Percentiles rank a stretch among this genome's conserved stretches.
Conservation (phyloP, 768 basidiomycete species). For the Punctularia strigosozonata region DNA sequence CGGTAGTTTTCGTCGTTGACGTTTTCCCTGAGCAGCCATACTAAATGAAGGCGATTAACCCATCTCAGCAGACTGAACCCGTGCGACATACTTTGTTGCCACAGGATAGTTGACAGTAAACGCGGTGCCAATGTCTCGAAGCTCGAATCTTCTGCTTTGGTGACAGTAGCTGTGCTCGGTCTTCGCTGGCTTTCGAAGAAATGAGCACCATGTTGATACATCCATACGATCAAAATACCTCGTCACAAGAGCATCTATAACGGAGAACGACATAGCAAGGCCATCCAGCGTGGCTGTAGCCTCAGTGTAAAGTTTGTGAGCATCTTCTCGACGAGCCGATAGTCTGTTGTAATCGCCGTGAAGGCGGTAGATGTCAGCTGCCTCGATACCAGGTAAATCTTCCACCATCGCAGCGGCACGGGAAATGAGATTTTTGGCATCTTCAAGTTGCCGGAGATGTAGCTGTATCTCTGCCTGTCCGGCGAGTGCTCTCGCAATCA, state of each 20-base stretch:
- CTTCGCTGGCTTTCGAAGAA: too few species aligned
- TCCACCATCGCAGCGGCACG: constrained; percentile 35
- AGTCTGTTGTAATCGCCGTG: constrained; percentile 40
- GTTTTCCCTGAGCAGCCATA: constrained; percentile 57
- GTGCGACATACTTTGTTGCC: constrained; percentile 54
- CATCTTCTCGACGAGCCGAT: constrained; percentile 29
- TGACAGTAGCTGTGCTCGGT: too few species aligned
- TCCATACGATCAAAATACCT: constrained; percentile 24
- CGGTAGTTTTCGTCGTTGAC: constrained; percentile 39
- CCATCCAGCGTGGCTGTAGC: constrained; percentile 51
- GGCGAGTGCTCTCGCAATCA: constrained; percentile 54
- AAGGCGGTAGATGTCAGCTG: constrained; percentile 45
- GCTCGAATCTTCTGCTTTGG: constrained; percentile 12
- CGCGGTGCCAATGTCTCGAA: constrained; percentile 49
- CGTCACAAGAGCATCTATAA: constrained; percentile 33
- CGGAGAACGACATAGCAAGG: constrained; percentile 41
- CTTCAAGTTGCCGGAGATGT: constrained; percentile 44
- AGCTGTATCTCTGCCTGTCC: constrained; percentile 62
- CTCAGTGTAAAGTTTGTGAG: constrained; percentile 40
- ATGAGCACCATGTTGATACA: background rate
- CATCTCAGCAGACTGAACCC: background rate
- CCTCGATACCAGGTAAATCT: constrained; percentile 40
- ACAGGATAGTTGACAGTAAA: constrained; percentile 47
- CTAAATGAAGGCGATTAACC: constrained; percentile 20
- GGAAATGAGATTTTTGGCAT: constrained; percentile 42